phyloP scores from a whole-genome alignment of 2,329 filamentous ascomycete species.

The Aspergillus sp. region DNA sequence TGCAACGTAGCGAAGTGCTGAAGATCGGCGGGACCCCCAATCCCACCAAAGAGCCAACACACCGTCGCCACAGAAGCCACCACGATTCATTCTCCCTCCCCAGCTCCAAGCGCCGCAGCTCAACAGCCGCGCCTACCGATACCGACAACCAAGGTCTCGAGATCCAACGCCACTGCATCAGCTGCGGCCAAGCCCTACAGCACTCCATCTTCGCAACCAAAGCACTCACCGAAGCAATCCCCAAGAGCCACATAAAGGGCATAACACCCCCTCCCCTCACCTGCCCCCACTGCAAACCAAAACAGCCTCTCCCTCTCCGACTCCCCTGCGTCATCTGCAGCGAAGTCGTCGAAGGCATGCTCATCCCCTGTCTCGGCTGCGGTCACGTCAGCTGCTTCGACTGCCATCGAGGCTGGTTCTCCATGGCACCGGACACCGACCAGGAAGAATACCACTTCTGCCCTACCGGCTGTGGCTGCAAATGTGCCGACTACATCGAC shows the following conservation, averaged over 20 bases:
- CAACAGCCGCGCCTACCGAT: constrained; percentile 6
- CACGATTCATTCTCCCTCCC: constrained; percentile 30
- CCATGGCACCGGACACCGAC: constrained; percentile 15
- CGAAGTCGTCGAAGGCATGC: constrained; percentile 46
- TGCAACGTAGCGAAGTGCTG: constrained; percentile 59
- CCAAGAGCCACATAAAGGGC: constrained; percentile 24
- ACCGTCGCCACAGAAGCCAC: constrained; percentile 28
- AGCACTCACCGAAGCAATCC: constrained; percentile 19
- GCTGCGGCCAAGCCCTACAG: constrained; percentile 41
- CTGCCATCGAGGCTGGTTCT: constrained; percentile 49
- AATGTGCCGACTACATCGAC: constrained; percentile 43
- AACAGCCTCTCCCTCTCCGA: constrained; percentile 35
- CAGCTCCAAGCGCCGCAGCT: constrained; percentile 15
- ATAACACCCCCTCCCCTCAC: constrained; percentile 19
- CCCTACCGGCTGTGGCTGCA: constrained; percentile 51
- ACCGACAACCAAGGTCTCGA: constrained; percentile 35
- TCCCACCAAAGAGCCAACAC: constrained; percentile 31
- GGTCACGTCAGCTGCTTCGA: constrained; percentile 50
- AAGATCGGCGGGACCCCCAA: constrained; percentile 54
- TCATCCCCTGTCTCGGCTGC: constrained; percentile 50
- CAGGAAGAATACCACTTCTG: constrained; percentile 36
- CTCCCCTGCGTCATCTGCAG: constrained; percentile 49
- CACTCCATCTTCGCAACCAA: constrained; percentile 39
- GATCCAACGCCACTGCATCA: constrained; percentile 46
- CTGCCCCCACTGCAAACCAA: constrained; percentile 41